Evolutionary conservation across 2,329 filamentous ascomycete species (phyloP).

Genomic region (Arthroderma sp.): DNA sequence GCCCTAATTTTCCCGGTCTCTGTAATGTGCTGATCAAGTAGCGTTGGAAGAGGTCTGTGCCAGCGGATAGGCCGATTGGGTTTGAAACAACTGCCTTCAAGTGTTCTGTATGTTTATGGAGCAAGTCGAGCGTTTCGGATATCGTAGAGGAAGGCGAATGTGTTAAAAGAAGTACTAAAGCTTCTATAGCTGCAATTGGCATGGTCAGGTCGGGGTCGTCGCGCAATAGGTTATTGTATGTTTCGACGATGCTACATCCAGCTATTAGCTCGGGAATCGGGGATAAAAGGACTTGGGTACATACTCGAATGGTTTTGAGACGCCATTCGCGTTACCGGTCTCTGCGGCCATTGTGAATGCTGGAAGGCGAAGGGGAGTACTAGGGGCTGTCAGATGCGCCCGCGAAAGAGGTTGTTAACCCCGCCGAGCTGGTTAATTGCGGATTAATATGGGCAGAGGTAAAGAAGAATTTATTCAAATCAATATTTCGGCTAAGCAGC

Average conservation of each 20-base stretch:
- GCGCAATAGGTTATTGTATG: constrained; percentile 50
- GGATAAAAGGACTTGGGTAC: constrained; percentile 7
- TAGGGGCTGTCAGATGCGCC: too few species aligned
- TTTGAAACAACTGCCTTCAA: constrained; percentile 72
- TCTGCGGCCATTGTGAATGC: constrained; percentile 3
- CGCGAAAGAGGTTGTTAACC: too few species aligned
- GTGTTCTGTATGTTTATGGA: constrained; percentile 61
- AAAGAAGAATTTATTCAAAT: too few species aligned
- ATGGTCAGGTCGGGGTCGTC: constrained; percentile 79
- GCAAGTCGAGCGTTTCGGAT: constrained; percentile 80
- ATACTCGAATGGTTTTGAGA: constrained; percentile 28
- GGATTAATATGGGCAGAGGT: too few species aligned
- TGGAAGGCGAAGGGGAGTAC: too few species aligned
- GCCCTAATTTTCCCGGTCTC: constrained; percentile 37
- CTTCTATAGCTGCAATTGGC: constrained; percentile 87
- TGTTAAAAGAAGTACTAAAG: constrained; percentile 74
- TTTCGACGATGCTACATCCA: constrained; percentile 43
- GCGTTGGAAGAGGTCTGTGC: constrained; percentile 88
- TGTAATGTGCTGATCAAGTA: constrained; percentile 69
- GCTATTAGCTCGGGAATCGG: not conserved
- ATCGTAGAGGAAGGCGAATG: constrained; percentile 71
- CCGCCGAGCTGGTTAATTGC: too few species aligned
- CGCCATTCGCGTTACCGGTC: not conserved
- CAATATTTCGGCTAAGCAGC: too few species aligned
- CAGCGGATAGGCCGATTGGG: constrained; percentile 81